Conservation (phyloP, 1,284 basidiomycete species). For the Austroboletus rostrupii region DNA sequence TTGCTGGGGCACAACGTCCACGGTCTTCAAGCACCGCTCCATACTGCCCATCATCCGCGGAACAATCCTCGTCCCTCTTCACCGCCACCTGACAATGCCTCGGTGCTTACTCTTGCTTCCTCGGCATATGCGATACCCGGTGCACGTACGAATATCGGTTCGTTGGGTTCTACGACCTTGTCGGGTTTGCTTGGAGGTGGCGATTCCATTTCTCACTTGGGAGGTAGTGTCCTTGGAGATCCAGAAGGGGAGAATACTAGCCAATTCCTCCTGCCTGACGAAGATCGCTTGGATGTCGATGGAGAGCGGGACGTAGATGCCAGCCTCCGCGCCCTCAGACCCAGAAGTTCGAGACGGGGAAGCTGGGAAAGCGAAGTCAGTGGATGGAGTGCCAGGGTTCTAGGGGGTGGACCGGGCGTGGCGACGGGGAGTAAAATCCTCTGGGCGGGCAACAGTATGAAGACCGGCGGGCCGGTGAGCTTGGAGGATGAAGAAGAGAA, state of each 20-base stretch:
- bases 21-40: conserved; percentile 74
- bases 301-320: conserved; percentile 66
- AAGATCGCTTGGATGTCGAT: conserved; percentile 51
- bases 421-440: conserved; percentile 46
- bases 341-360: conserved; percentile 72
- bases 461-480: conserved; percentile 48
- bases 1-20: conserved; percentile 22
- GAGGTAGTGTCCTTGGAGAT: conserved; percentile 46
- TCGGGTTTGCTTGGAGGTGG: conserved; percentile 49
- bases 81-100: conserved; percentile 88
- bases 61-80: conserved; percentile 93
- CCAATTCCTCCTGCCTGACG: conserved; percentile 58
- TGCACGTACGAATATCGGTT: conserved; percentile 37
- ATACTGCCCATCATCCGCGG: conserved; percentile 87
- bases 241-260: conserved; percentile 63
- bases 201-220: conserved; percentile 71
- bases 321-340: conserved; percentile 74
- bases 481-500: conserved; percentile 33
- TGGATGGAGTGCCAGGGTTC: conserved; percentile 74
- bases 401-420: conserved; percentile 40
- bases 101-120: conserved; percentile 87
- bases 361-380: conserved; percentile 84
- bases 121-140: conserved; percentile 79
- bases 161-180: conserved; percentile 43
- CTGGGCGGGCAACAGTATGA: conserved; percentile 55